These are phyloP conservation scores for Polygonum aviculare DNA, from an alignment of 148 eudicot genomes.

Conservation along the genomic window DNA sequence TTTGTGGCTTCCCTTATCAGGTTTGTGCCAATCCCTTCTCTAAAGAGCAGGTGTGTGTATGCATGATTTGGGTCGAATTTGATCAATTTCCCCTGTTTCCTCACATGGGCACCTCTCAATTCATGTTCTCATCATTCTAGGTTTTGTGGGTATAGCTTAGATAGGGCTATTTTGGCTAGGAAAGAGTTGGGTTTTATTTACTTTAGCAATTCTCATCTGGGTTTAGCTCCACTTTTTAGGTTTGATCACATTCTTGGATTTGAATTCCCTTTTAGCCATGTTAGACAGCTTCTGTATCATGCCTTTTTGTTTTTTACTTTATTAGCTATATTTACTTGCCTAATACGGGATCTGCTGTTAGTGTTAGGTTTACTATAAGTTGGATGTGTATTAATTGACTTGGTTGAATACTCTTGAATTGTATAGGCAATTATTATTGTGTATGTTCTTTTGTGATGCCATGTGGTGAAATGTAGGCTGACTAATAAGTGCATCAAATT, in stretches of 20 bases:
- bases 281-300: neutral
- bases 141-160: conserved; percentile 2
- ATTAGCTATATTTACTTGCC: neutral
- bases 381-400: neutral
- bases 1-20: conserved; percentile 7
- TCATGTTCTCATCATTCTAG: neutral
- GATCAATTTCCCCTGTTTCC: neutral
- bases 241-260: neutral
- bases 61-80: neutral
- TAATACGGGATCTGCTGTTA: neutral
- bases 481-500: neutral
- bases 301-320: neutral
- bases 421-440: neutral
- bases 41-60: neutral
- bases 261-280: neutral
- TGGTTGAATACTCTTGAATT: neutral
- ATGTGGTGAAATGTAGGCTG: neutral
- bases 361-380: neutral
- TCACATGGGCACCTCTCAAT: neutral
- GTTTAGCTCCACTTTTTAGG: neutral
- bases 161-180: neutral
- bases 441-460: neutral
- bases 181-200: neutral
- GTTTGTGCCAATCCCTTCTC: neutral
- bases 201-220: neutral